Evolutionary conservation across 2,329 filamentous ascomycete genomes (phyloP), one percentile per base, ranked within the genome.

Genomic region (Penicillium sclerotigenum): DNA sequence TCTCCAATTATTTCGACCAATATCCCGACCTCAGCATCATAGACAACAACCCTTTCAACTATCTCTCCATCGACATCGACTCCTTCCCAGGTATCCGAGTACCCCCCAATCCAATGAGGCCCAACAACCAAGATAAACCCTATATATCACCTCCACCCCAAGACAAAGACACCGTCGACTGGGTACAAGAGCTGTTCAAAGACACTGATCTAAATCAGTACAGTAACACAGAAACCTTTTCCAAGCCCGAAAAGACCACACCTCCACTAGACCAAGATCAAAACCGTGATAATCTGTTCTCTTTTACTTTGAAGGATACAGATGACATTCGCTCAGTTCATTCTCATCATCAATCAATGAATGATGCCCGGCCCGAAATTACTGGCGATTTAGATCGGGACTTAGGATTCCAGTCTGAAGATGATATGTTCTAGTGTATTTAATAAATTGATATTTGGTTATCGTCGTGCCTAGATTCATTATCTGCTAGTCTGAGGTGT

Each of bases 311-410:
- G n/a, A 55, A 59, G 1, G 62, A 60, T 26, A 61, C 54, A 26
- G 50, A 59, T 11, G 47, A 47, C 9, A 7, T 31, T 20, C 6
- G 11, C 2, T 22, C 28, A 5, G 36, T 14, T 5, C 29, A 45
- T 24, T 24, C 13, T 18, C 49, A 51, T 2, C 51, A 60, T 42
- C 54, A 54, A 37, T 60, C 61, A 26, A 49, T 53, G 20, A 49
- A 54, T 14, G 52, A 62, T 46, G 43, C 26, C 8, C 60, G 57
- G 37, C 48, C 52, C 5, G 60, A 63, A 46, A 73, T 74, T 4
- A 74, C 72, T 0, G 72, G 72, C 3, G 72, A 74, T 63, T 52
- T 74, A 45, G 72, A 74, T 63, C 59, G 59, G n/a, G 72, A 74
- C 62, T 56, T 74, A 29, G 72, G 72, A 1, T 66, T 74, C 3